These are phyloP conservation scores for Gracilaria gracilis DNA, from an alignment of 23 red algal genomes.

Conservation along the genomic window DNA sequence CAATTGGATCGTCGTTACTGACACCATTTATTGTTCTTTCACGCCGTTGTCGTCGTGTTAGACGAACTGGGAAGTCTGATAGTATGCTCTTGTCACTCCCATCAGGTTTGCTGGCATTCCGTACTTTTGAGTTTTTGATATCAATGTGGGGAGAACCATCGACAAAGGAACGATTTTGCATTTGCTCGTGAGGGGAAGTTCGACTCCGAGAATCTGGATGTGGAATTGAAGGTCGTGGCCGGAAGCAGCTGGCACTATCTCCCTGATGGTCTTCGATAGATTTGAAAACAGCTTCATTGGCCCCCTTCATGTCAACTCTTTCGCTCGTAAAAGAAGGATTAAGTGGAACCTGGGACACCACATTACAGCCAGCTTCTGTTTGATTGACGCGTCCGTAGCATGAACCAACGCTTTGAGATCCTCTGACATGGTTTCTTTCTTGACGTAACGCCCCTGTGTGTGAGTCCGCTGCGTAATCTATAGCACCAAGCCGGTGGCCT, in stretches of 20 bases:
- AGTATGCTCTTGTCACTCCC: slow-evolving; percentile 53
- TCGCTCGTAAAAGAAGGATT: slow-evolving; percentile 73
- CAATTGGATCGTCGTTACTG: neutral
- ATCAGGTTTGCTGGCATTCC: slow-evolving; percentile 1
- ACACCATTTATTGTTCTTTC: slow-evolving; percentile 35
- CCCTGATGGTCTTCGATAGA: slow-evolving; percentile 65
- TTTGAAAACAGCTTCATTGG: slow-evolving; percentile 1
- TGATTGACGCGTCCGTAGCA: slow-evolving; percentile 26
- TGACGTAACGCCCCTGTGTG: neutral
- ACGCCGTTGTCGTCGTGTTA: slow-evolving; percentile 2
- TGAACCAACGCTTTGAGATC: slow-evolving; percentile 31
- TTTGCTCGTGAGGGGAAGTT: slow-evolving; percentile 12
- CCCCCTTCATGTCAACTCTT: slow-evolving; percentile 21
- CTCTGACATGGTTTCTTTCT: neutral
- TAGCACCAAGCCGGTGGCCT: neutral
- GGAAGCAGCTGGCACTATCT: slow-evolving; percentile 67
- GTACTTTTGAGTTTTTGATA: neutral
- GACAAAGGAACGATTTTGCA: slow-evolving; percentile 1
- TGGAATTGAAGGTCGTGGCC: slow-evolving; percentile 7
- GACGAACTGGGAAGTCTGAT: slow-evolving; percentile 53
- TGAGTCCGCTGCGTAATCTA: slow-evolving; percentile 13
- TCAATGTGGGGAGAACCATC: slow-evolving; percentile 9
- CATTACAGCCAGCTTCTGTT: slow-evolving; percentile 25
- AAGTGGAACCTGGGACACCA: slow-evolving; percentile 11
- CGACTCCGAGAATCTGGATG: slow-evolving; percentile 36